Evolutionary conservation across 225 moss, liverwort and hornwort genomes (phyloP).

Genomic region (Pseudoscleropodium purum): DNA sequence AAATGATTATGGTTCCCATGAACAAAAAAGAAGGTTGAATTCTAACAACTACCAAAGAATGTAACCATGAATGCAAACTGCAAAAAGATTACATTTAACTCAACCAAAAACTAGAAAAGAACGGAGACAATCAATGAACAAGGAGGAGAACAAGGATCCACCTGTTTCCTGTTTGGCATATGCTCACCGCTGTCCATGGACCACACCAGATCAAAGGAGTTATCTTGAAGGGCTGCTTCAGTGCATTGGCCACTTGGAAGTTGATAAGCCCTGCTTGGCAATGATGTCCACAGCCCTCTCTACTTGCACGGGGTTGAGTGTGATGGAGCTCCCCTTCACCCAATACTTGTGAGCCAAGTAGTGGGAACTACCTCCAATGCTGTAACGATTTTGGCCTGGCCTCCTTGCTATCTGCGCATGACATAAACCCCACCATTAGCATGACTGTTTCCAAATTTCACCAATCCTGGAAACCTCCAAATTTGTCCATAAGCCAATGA

Average conservation of each 20-base stretch:
- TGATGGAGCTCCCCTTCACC: constrained; percentile 74
- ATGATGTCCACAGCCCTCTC: constrained; percentile 63
- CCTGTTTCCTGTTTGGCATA: constrained; percentile 91
- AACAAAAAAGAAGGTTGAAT: background rate
- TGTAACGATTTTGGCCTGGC: constrained; percentile 49
- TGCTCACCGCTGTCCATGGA: constrained; percentile 99
- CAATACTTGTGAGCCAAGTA: constrained; percentile 73
- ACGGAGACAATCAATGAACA: background rate
- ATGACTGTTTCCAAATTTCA: background rate
- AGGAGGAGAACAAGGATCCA: background rate
- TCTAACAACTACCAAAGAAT: background rate
- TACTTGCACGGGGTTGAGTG: constrained; percentile 81
- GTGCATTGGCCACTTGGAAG: constrained; percentile 82
- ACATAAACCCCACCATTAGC: background rate
- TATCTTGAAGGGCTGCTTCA: constrained; percentile 81
- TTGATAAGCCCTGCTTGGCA: constrained; percentile 57
- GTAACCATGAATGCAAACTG: background rate
- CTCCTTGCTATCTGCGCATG: constrained; percentile 42
- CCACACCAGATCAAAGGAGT: constrained; percentile 83
- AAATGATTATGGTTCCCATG: background rate
- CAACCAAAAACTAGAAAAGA: background rate
- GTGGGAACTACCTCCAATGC: constrained; percentile 91
- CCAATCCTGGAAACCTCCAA: background rate
- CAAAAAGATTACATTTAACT: background rate
- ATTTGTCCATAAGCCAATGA: background rate